Percentiles rank a stretch among this genome's conserved stretches.
Conservation (phyloP, 2,329 filamentous ascomycete species). For the Capronia epimyces region DNA sequence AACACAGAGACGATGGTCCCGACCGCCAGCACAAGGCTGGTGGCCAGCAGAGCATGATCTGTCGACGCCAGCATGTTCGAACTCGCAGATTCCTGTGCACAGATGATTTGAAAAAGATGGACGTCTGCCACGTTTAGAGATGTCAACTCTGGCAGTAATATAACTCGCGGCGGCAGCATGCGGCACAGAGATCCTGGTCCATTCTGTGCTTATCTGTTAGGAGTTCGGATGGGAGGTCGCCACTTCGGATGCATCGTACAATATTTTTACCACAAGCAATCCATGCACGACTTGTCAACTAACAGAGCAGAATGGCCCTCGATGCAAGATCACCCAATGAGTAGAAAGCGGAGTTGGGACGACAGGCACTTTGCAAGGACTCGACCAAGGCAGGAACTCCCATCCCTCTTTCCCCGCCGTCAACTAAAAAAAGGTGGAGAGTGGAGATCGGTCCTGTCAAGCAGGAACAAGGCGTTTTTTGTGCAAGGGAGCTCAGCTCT, state of each 20-base stretch:
- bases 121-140: background rate
- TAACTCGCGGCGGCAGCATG: background rate
- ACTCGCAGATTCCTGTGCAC: background rate
- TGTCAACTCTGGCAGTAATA: constrained; percentile 3
- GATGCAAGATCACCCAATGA: background rate
- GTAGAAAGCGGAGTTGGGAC: background rate
- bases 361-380: background rate
- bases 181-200: background rate
- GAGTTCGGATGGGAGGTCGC: background rate
- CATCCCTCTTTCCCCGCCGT: background rate
- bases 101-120: background rate
- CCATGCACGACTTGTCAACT: background rate
- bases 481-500: background rate
- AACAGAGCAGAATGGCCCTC: background rate
- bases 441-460: background rate
- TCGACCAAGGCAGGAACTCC: background rate
- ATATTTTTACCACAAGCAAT: background rate
- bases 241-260: constrained; percentile 2
- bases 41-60: constrained; percentile 18
- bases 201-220: background rate
- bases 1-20: constrained; percentile 19
- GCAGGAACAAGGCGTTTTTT: background rate
- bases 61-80: constrained; percentile 20
- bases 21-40: constrained; percentile 21
- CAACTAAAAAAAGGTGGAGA: background rate